Base-by-base conservation (phyloP, 2,329 filamentous ascomycete genomes). In the Neofusicoccum sp. region DNA sequence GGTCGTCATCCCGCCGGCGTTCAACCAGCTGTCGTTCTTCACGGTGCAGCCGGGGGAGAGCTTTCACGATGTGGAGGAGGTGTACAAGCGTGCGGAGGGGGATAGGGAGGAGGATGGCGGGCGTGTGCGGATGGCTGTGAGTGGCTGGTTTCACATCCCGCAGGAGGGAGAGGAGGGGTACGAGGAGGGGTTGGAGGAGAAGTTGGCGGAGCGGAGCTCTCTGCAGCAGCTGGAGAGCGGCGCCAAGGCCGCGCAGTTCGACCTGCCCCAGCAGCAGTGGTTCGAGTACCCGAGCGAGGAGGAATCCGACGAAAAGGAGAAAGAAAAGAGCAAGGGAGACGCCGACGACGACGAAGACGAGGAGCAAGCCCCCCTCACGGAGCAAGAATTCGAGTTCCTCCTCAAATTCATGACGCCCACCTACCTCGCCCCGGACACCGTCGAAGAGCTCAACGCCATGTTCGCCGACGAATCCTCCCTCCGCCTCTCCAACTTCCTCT, bases 1-100 rank as follows among this genome's bases (percentile, higher is more conserved):
- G 67, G 89, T 96, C 69, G 85, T 87, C 43, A 96, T 99, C 62
- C 93, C 95, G 0, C 95, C 95, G 0, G 91, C 93, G 0, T 99
- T 93, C 86, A 97, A 98, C 75, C 95, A 99, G 79, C 83, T 99
- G 63, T 95, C 90, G 68, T 99, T 99, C 84, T 99, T 99, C 75
- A 92, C 93, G 16, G 96, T 99, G 6, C 92, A 97, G 78, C 95
- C 95, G 0, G 95, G 95, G n/a, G 88, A 96, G 82, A 98, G 93
- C 74, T 99, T 98, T 76, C 95, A 99, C 76, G 95, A 99, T 73
- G 95, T 99, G 60, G 93, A 98, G 78, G 95, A 99, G 77, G 95
- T 99, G 4, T 98, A 97, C 77, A 86, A 90, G 72, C 69, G 80
- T 78, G 65, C 81, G 72, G 62, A 80, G 79, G 71, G 83, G 79